Percentiles rank a stretch among this genome's conserved stretches.
These are phyloP conservation scores for Neurospora sp. DNA, from an alignment of 495 filamentous ascomycete genomes.

Conservation along the genomic window DNA sequence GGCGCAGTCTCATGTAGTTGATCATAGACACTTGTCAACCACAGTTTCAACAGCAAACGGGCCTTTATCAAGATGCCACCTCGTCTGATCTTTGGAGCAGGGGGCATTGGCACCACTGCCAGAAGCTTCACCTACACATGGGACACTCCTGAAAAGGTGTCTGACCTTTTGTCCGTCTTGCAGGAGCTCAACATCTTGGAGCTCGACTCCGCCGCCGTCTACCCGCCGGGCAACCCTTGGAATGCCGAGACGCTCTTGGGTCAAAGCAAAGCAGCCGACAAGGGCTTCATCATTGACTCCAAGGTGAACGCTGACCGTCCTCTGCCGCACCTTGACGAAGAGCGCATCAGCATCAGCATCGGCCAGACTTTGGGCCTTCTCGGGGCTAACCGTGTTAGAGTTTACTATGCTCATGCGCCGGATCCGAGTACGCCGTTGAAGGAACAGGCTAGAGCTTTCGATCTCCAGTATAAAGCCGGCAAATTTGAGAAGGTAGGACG, in stretches of 20 bases:
- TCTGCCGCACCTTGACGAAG: constrained; percentile 3
- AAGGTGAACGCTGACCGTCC: constrained; percentile 9
- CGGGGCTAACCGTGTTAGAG: constrained; percentile 10
- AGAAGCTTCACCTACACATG: constrained; percentile 1
- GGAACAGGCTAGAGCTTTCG: constrained; percentile 31
- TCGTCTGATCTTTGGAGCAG: constrained; percentile 3
- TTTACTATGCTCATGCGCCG: constrained; percentile 32
- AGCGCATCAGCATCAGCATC: constrained; percentile 9
- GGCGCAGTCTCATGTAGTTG: background rate
- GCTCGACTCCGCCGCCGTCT: constrained; percentile 4
- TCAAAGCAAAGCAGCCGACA: constrained; percentile 8
- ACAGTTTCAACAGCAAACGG: background rate
- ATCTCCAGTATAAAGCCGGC: constrained; percentile 27
- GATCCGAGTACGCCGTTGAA: constrained; percentile 31
- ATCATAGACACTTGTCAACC: background rate
- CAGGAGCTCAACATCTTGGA: constrained; percentile 2
- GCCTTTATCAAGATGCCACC: background rate
- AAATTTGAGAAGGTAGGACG: constrained; percentile 19
- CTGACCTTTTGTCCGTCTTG: constrained; percentile 1
- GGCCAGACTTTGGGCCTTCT: constrained; percentile 11
- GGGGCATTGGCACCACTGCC: constrained; percentile 2
- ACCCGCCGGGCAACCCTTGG: constrained; percentile 3
- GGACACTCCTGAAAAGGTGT: constrained; percentile 7
- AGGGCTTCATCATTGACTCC: constrained; percentile 19
- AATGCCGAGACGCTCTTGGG: constrained; percentile 17